These are phyloP conservation scores for Houttuynia cordata DNA, from an alignment of 164 flowering plant species.

Conservation along the genomic window DNA sequence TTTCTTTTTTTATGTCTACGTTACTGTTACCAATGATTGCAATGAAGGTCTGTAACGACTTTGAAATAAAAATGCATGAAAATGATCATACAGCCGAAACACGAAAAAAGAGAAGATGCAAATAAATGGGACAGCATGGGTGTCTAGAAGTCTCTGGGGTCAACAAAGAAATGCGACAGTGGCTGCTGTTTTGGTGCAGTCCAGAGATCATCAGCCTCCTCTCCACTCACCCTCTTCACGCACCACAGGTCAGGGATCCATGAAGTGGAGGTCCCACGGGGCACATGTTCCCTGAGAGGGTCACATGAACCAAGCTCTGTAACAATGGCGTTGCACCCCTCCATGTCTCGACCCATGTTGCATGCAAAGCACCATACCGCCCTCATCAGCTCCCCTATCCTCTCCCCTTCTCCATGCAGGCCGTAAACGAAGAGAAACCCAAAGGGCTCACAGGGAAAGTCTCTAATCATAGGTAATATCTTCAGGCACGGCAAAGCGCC, in stretches of 20 bases:
- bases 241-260: conserved; percentile 36
- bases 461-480: conserved; percentile 7
- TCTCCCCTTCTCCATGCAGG: conserved; percentile 42
- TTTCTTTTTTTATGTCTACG: too few relatives aligned
- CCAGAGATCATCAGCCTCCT: conserved; percentile 4
- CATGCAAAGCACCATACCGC: conserved; percentile 35
- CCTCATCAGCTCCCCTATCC: conserved; percentile 32
- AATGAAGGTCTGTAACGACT: too few relatives aligned
- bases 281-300: conserved; percentile 29
- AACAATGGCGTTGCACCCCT: conserved; percentile 31
- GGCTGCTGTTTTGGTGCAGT: conserved; percentile 7
- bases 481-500: conserved; percentile 29
- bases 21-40: too few relatives aligned
- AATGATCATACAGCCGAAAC: too few relatives aligned
- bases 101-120: too few relatives aligned
- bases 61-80: too few relatives aligned
- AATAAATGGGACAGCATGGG: too few relatives aligned
- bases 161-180: conserved; percentile 28
- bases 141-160: conserved; percentile 47
- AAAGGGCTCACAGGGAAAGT: conserved; percentile 17
- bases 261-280: conserved; percentile 21
- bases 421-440: conserved; percentile 47
- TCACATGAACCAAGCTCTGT: conserved; percentile 33
- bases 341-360: conserved; percentile 23
- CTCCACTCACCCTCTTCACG: conserved; percentile 23